These are phyloP conservation scores for Hibiscus trionum DNA, from an alignment of 345 rosid genomes.

Conservation along the genomic window DNA sequence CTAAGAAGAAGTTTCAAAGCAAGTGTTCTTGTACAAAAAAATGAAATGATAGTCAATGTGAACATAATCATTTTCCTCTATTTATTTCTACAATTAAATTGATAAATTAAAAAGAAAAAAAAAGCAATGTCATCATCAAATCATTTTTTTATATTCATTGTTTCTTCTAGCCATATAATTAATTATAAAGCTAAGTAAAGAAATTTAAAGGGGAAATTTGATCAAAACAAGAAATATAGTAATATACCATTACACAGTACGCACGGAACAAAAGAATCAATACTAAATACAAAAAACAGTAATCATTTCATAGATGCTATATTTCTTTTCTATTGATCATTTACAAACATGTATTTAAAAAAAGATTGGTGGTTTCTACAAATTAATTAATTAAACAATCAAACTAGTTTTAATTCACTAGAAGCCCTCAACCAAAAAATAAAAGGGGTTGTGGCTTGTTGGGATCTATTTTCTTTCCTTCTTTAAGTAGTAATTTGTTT, in stretches of 20 bases:
- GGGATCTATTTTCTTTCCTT: conserved; percentile 13
- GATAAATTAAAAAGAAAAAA: background rate
- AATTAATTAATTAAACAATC: conserved; percentile 30
- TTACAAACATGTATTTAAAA: conserved; percentile 24
- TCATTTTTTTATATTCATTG: background rate
- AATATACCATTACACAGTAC: conserved; percentile 1
- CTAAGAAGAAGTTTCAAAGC: conserved; percentile 2
- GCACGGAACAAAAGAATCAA: conserved; percentile 14
- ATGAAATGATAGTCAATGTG: conserved; percentile 2
- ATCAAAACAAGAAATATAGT: background rate
- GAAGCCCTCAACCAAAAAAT: conserved; percentile 67
- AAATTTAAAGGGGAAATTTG: background rate
- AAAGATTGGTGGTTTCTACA: conserved; percentile 26
- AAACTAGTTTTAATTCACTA: conserved; percentile 33
- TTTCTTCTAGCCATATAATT: background rate
- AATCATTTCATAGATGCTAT: conserved; percentile 15
- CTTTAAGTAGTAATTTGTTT: background rate
- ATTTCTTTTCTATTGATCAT: conserved; percentile 18
- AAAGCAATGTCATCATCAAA: background rate
- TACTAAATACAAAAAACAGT: conserved; percentile 17
- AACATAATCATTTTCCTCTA: background rate
- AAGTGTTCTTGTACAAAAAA: background rate
- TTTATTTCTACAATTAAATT: background rate
- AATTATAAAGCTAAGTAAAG: background rate
- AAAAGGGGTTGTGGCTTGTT: conserved; percentile 35